phyloP scores from a whole-genome alignment of 345 rosid genomes.

The Camelina laxa region DNA sequence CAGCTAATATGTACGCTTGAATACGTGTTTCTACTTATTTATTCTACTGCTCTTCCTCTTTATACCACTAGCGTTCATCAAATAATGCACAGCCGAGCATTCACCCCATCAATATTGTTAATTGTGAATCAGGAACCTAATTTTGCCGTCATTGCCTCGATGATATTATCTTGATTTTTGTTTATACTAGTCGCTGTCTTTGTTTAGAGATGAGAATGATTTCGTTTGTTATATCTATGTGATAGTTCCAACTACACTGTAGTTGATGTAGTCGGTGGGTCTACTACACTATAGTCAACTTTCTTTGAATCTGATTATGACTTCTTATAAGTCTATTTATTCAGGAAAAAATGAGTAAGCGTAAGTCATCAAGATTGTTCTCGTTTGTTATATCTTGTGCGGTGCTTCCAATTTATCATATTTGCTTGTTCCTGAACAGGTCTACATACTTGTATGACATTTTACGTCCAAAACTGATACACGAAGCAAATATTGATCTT shows the following conservation, averaged over 20 bases:
- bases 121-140: not conserved
- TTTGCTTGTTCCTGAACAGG: constrained; percentile 49
- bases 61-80: constrained; percentile 14
- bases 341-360: constrained; percentile 21
- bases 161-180: not conserved
- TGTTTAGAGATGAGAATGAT: constrained; percentile 3
- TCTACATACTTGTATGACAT: constrained; percentile 91
- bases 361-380: constrained; percentile 20
- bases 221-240: constrained; percentile 11
- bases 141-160: not conserved
- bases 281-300: constrained; percentile 18
- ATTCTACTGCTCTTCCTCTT: constrained; percentile 15
- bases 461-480: constrained; percentile 91
- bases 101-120: not conserved
- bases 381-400: constrained; percentile 8
- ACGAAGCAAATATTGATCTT: constrained; percentile 83
- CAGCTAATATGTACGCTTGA: not conserved
- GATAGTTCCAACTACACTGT: not conserved
- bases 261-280: not conserved
- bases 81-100: not conserved
- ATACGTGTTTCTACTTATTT: not conserved
- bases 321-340: constrained; percentile 3
- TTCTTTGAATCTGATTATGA: constrained; percentile 18
- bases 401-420: constrained; percentile 19
- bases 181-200: not conserved